These are phyloP conservation scores for Chlamydomonas reinhardtii DNA, from an alignment of 163 green algal species.

Conservation along the genomic window DNA sequence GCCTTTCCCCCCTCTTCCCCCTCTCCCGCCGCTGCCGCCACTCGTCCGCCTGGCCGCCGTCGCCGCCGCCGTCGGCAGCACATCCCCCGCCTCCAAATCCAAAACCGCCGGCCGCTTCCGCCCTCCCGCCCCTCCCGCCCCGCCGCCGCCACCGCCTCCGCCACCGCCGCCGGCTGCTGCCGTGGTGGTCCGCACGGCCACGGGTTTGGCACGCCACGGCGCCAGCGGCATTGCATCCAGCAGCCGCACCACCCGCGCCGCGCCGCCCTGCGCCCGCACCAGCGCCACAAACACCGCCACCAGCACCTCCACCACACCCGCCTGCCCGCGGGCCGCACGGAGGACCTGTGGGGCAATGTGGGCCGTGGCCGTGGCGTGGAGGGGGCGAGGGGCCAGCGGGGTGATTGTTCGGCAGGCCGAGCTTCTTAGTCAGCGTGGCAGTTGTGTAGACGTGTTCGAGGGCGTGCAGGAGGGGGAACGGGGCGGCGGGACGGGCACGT, in stretches of 20 bases:
- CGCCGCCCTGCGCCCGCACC: constrained; percentile 68
- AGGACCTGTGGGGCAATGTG: background rate
- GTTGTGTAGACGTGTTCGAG: no score
- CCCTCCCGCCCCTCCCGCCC: background rate
- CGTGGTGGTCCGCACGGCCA: background rate
- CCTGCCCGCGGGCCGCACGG: background rate
- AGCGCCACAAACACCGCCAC: constrained; percentile 77
- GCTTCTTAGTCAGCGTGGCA: no score
- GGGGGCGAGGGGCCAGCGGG: no score
- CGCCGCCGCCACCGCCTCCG: background rate
- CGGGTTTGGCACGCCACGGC: constrained; percentile 41
- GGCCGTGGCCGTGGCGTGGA: no score
- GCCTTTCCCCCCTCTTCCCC: background rate
- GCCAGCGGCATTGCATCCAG: constrained; percentile 47
- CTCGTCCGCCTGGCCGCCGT: no score
- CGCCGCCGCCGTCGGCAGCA: background rate
- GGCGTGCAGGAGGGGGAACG: no score
- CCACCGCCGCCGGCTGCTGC: background rate
- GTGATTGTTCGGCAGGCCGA: no score
- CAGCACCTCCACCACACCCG: constrained; percentile 64
- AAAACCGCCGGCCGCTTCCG: background rate
- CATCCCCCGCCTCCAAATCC: constrained; percentile 39
- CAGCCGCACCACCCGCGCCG: constrained; percentile 61
- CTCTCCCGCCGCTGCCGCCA: background rate
- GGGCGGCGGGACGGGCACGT: no score